Conservation (phyloP, 2,329 filamentous ascomycete genomes). For the Paramyrothecium roridum region DNA sequence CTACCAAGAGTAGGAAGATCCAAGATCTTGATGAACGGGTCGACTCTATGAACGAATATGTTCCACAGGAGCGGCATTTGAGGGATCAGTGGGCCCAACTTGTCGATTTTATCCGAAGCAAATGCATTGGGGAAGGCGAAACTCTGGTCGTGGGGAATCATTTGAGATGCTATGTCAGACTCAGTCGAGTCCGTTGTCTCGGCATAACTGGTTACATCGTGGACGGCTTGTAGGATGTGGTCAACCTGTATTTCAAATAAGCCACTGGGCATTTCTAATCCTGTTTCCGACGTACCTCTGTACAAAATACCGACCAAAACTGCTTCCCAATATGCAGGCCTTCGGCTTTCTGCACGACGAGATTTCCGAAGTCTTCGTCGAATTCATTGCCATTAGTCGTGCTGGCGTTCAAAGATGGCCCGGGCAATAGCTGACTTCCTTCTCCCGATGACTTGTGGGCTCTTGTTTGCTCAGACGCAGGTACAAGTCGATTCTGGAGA, state of each 20-base stretch:
- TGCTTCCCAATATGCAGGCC: constrained; percentile 22
- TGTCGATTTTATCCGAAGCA: constrained; percentile 7
- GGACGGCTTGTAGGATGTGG: constrained; percentile 24
- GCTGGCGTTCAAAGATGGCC: background rate
- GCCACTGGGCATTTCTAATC: accelerated
- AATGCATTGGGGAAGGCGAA: constrained; percentile 15
- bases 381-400: constrained; percentile 12
- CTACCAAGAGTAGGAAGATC: constrained; percentile 14
- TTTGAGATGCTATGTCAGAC: background rate
- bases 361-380: constrained; percentile 24
- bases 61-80: constrained; percentile 26
- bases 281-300: constrained; percentile 13
- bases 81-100: constrained; percentile 19
- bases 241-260: constrained; percentile 21
- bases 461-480: background rate
- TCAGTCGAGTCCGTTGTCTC: constrained; percentile 1
- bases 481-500: background rate
- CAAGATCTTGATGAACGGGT: constrained; percentile 27
- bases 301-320: constrained; percentile 28
- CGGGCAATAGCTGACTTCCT: too few relatives aligned
- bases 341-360: constrained; percentile 20
- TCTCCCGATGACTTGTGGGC: too few relatives aligned
- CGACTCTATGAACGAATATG: constrained; percentile 22
- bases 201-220: constrained; percentile 16
- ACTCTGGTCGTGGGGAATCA: constrained; percentile 5